Evolutionary conservation across 345 rosid species (phyloP).

Genomic region (Leavenworthia alabamica): DNA sequence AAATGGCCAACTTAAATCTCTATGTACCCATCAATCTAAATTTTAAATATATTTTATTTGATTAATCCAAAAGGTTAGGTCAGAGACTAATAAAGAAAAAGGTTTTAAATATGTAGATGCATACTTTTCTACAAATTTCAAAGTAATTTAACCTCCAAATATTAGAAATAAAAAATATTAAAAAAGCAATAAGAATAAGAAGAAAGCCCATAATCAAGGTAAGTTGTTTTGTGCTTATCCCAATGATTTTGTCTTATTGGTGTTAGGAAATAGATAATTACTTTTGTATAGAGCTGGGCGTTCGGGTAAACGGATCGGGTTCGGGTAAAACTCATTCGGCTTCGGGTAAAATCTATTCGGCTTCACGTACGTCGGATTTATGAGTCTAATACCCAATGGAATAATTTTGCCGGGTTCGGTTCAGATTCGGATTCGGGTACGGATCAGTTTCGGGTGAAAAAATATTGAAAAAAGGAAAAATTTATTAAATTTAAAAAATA

Average conservation of each 20-base stretch:
- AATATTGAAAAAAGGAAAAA: no score
- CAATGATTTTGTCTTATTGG: not conserved
- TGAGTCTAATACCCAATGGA: no score
- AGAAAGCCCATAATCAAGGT: constrained; percentile 19
- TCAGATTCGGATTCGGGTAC: no score
- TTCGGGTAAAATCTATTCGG: no score
- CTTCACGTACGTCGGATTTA: no score
- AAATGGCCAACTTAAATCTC: constrained; percentile 51
- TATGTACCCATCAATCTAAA: constrained; percentile 23
- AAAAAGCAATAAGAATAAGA: constrained; percentile 13
- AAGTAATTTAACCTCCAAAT: constrained; percentile 6
- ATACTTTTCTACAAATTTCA: constrained; percentile 25
- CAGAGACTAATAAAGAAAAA: constrained; percentile 13
- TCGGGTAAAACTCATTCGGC: no score
- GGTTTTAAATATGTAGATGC: constrained; percentile 1
- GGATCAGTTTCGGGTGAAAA: no score
- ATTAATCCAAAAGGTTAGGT: constrained; percentile 26
- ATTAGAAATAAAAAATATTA: not conserved
- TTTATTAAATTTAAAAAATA: no score
- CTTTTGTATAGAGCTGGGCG: no score
- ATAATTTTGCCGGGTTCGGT: no score
- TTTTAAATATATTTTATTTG: not conserved
- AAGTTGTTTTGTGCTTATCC: constrained; percentile 7
- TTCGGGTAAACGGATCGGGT: no score
- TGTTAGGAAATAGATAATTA: not conserved